A percentile compares a stretch with the other conserved stretches of the same genome.
phyloP scores from a whole-genome alignment of 192 early-diverging fungal genomes.

The Neocallimastix lanati region DNA sequence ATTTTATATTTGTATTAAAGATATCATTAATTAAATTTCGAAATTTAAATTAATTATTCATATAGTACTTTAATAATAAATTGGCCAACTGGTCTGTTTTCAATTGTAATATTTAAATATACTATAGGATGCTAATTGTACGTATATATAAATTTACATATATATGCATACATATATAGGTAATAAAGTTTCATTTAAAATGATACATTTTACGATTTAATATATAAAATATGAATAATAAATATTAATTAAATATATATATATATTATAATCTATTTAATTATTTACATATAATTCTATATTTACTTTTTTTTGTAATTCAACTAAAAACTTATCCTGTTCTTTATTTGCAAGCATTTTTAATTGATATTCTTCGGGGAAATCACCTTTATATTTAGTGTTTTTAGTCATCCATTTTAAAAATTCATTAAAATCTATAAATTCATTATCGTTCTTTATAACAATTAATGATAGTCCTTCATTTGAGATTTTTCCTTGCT shows the following conservation, averaged over 20 bases:
- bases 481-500: background rate
- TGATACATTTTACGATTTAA: too few relatives aligned
- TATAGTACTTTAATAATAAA: background rate
- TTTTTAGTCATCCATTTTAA: background rate
- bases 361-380: background rate
- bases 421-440: background rate
- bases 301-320: background rate
- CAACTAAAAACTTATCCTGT: background rate
- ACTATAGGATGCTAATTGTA: background rate
- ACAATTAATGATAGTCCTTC: background rate
- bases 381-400: background rate
- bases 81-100: background rate
- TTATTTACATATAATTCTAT: too few relatives aligned
- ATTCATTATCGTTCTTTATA: background rate
- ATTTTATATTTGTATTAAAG: too few relatives aligned
- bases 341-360: background rate
- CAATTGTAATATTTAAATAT: background rate
- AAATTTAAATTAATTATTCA: too few relatives aligned
- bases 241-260: too few relatives aligned
- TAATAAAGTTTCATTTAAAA: too few relatives aligned
- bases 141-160: background rate
- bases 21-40: too few relatives aligned
- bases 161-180: too few relatives aligned
- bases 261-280: too few relatives aligned
- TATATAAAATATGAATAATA: too few relatives aligned